Evolutionary conservation across 306 rosid genomes (phyloP), one percentile per base, ranked within the genome.

Genomic region (Ormosia emarginata): DNA sequence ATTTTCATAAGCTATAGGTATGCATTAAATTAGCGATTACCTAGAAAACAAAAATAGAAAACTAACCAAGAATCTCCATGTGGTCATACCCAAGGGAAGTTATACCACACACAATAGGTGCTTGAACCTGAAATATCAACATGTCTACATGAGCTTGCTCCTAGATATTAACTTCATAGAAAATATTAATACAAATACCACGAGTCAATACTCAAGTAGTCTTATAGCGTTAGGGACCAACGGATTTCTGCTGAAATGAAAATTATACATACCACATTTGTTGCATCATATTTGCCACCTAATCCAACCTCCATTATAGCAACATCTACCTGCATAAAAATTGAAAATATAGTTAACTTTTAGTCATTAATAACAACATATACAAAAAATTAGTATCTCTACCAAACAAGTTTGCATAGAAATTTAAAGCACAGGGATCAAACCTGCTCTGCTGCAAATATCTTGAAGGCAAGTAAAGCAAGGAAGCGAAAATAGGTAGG

Each of bases 1-100:
- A 33, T 4, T 37, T 66, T 69, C 10, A 41, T 52, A 56, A 36
- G 77, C 75, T 78, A 75, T 56, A 71, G 75, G 13, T 5, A 69
- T 47, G 75, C 61, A 55, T 71, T 18, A 74, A 15, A 33, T 74
- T 30, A 46, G 59, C 44, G 7, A 80, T 58, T 59, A 81, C 82
- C 78, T 44, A 80, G 74, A 62, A 49, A 39, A 76, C 34, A 80
- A 88, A 86, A 81, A 77, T 76, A 82, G 72, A 82, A 89, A 82
- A 90, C 98, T 93, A 80, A 95, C 99, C 99, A 80, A 95, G 99
- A 88, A 95, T 90, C 90, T 95, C 99, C 98, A 93, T 92, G 92
- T 95, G 99, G 83, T 95, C 99, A 86, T 93, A 95, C 82, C 99
- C 99, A 78, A 95, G 97, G 77, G 99, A 93, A 67, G 98, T 77